Percentiles rank a stretch among this genome's conserved stretches.
Conservation (phyloP, 805 yeast genomes). For the Komagataella phaffii region DNA sequence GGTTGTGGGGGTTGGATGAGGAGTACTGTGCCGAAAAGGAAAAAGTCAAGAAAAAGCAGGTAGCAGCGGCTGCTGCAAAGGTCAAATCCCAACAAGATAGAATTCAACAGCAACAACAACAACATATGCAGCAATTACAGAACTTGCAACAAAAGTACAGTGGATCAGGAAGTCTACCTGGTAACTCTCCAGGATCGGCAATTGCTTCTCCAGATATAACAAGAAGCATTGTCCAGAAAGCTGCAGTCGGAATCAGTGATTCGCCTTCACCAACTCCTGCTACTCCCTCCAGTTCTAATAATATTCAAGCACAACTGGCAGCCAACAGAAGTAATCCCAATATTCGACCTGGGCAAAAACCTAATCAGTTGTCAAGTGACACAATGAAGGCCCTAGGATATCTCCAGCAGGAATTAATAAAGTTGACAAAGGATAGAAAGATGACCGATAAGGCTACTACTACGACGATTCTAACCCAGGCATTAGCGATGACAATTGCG, state of each 20-base stretch:
- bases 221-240: background rate
- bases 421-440: conserved; percentile 65
- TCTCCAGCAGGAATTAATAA: conserved; percentile 74
- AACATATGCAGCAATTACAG: conserved; percentile 9
- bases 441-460: conserved; percentile 72
- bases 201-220: background rate
- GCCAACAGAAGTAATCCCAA: conserved; percentile 24
- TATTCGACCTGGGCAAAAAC: conserved; percentile 10
- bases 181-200: background rate
- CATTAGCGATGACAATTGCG: conserved; percentile 86
- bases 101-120: conserved; percentile 35
- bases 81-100: conserved; percentile 41
- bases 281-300: conserved; percentile 2
- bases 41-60: conserved; percentile 45
- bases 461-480: conserved; percentile 76
- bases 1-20: conserved; percentile 91
- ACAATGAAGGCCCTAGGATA: conserved; percentile 68
- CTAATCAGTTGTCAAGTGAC: conserved; percentile 29
- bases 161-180: background rate
- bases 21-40: conserved; percentile 76
- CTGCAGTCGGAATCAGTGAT: background rate
- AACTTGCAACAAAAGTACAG: conserved; percentile 1
- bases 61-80: conserved; percentile 48
- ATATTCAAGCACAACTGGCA: conserved; percentile 31
- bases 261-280: background rate